phyloP scores from a whole-genome alignment of 306 rosid species.

The Canavalia gladiata region DNA sequence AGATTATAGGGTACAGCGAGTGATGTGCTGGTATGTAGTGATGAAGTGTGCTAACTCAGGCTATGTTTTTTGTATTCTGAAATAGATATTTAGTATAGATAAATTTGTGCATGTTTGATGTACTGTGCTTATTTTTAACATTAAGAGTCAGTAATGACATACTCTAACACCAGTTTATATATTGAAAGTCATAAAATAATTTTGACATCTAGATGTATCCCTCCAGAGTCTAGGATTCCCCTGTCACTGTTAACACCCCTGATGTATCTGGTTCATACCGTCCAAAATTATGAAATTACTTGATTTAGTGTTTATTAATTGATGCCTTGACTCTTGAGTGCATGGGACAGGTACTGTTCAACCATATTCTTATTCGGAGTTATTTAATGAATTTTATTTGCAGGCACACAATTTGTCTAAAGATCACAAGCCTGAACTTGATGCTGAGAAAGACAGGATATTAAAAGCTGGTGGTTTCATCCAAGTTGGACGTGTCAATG shows the following conservation, averaged over 20 bases:
- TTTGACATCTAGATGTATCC: slow-evolving; percentile 26
- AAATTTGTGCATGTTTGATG: slow-evolving; percentile 9
- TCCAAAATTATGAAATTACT: background rate
- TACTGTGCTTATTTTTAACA: background rate
- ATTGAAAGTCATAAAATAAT: slow-evolving; percentile 5
- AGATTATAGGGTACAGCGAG: slow-evolving; percentile 20
- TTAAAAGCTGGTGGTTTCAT: slow-evolving; percentile 92
- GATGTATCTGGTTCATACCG: slow-evolving; percentile 18
- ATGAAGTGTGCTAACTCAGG: slow-evolving; percentile 32
- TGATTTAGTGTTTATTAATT: background rate
- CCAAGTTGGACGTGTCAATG: slow-evolving; percentile 95
- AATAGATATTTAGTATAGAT: slow-evolving; percentile 16
- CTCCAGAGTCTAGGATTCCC: background rate
- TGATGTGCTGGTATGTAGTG: slow-evolving; percentile 38
- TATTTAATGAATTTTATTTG: slow-evolving; percentile 46
- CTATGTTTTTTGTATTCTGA: slow-evolving; percentile 10
- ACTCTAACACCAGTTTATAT: background rate
- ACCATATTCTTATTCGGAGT: slow-evolving; percentile 26
- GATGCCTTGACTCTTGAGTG: slow-evolving; percentile 8
- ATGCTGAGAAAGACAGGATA: slow-evolving; percentile 89
- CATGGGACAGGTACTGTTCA: slow-evolving; percentile 23
- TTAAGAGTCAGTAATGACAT: slow-evolving; percentile 10
- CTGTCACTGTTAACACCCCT: slow-evolving; percentile 6
- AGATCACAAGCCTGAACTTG: slow-evolving; percentile 97
- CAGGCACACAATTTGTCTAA: slow-evolving; percentile 91